Evolutionary conservation across 73 alveolate genomes (phyloP).

Genomic region (Blepharisma stoltei): DNA sequence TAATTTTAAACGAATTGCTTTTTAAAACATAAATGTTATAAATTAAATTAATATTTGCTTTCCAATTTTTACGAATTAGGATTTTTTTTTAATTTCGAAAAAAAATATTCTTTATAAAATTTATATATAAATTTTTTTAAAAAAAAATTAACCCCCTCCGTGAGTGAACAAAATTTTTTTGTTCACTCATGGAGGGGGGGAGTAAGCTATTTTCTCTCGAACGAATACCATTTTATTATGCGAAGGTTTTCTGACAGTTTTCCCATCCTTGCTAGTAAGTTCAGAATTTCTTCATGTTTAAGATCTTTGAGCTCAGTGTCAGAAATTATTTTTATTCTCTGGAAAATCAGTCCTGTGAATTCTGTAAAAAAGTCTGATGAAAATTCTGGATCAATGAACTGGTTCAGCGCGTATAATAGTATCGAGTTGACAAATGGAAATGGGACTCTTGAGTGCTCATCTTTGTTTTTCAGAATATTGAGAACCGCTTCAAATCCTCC

Average conservation of each 20-base stretch:
- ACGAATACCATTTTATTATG: too few relatives aligned
- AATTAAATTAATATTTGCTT: too few relatives aligned
- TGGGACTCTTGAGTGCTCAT: constrained; percentile 33
- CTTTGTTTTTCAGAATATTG: constrained; percentile 31
- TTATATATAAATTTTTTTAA: too few relatives aligned
- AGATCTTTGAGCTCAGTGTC: constrained; percentile 63
- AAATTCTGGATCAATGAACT: constrained; percentile 40
- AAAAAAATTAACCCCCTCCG: too few relatives aligned
- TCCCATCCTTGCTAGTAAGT: constrained; percentile 38
- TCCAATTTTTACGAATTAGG: too few relatives aligned
- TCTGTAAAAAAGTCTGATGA: constrained; percentile 27
- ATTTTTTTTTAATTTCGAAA: too few relatives aligned
- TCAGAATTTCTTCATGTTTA: constrained; percentile 41
- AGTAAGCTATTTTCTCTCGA: too few relatives aligned
- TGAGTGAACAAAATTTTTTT: too few relatives aligned
- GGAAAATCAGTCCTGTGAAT: constrained; percentile 33
- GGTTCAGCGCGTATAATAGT: constrained; percentile 40
- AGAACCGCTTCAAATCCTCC: constrained; percentile 61
- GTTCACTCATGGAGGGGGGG: too few relatives aligned
- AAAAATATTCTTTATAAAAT: too few relatives aligned
- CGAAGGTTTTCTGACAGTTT: constrained; percentile 29
- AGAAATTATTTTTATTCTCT: constrained; percentile 37
- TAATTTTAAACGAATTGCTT: too few relatives aligned
- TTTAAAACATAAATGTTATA: too few relatives aligned
- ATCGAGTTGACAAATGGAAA: constrained; percentile 47